Percentiles rank a stretch among this genome's conserved stretches.
phyloP scores from a whole-genome alignment of 768 basidiomycete species.

The Collybiopsis confluens region DNA sequence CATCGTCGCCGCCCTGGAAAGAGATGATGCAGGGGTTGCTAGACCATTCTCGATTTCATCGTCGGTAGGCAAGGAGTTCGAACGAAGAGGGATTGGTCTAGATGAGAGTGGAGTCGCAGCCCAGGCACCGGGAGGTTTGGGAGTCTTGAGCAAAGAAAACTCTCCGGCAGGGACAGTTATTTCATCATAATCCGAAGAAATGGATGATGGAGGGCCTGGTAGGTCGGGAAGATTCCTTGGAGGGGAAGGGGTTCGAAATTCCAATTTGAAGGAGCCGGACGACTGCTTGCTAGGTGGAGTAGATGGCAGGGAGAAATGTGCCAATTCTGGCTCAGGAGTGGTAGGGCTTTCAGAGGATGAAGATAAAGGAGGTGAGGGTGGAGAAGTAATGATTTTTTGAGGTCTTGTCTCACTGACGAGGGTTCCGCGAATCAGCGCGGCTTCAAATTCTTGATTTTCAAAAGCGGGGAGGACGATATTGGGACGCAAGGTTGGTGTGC shows the following conservation, averaged over 20 bases:
- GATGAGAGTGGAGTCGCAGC: slow-evolving; percentile 23
- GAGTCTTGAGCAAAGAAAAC: slow-evolving; percentile 34
- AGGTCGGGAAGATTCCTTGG: slow-evolving; percentile 60
- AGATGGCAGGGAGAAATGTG: slow-evolving; percentile 21
- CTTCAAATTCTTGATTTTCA: slow-evolving; percentile 6
- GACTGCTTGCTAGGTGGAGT: slow-evolving; percentile 47
- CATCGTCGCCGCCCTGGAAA: slow-evolving; percentile 44
- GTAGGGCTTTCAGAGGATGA: slow-evolving; percentile 19
- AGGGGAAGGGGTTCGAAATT: slow-evolving; percentile 62
- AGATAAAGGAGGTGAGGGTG: slow-evolving; percentile 26
- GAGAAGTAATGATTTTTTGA: slow-evolving; percentile 14
- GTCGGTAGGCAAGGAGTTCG: slow-evolving; percentile 15
- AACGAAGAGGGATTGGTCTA: slow-evolving; percentile 7
- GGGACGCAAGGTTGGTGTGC: slow-evolving; percentile 18
- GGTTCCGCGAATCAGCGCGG: slow-evolving; percentile 2
- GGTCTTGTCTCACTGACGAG: slow-evolving; percentile 13
- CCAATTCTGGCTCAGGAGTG: neutral
- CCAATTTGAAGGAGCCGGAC: slow-evolving; percentile 36
- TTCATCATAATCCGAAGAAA: slow-evolving; percentile 50
- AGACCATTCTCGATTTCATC: slow-evolving; percentile 30
- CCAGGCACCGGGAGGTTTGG: slow-evolving; percentile 38
- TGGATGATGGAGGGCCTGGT: slow-evolving; percentile 51
- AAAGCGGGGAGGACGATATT: slow-evolving; percentile 13
- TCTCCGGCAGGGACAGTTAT: slow-evolving; percentile 21
- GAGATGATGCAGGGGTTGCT: slow-evolving; percentile 44